Conservation (phyloP, 2,329 filamentous ascomycete species). For the Cercospora janseana region DNA sequence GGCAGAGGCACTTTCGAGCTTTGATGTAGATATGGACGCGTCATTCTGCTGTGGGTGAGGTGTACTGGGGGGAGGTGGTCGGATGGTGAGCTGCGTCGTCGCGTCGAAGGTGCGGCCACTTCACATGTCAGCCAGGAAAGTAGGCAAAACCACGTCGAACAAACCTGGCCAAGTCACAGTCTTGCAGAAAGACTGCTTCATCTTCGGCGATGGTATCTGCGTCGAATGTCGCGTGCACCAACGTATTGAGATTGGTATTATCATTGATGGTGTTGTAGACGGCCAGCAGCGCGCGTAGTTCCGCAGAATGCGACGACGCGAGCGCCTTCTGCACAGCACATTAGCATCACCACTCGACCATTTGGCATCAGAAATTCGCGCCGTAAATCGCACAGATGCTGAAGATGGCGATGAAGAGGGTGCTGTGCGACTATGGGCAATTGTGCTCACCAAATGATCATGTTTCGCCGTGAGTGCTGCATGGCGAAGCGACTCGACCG, state of each 20-base stretch:
- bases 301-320: slow-evolving; percentile 17
- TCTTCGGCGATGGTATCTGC: slow-evolving; percentile 10
- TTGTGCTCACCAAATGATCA: slow-evolving; percentile 10
- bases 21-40: slow-evolving; percentile 30
- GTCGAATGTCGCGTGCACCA: slow-evolving; percentile 13
- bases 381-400: not conserved
- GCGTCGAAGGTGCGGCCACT: slow-evolving; percentile 60
- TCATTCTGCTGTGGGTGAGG: slow-evolving; percentile 31
- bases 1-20: slow-evolving; percentile 24
- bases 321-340: slow-evolving; percentile 9
- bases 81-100: slow-evolving; percentile 39
- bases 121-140: slow-evolving; percentile 16
- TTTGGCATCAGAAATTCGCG: not conserved
- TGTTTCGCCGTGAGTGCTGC: slow-evolving; percentile 15
- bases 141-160: slow-evolving; percentile 2
- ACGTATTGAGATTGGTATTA: slow-evolving; percentile 14
- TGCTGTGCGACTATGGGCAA: slow-evolving; percentile 6
- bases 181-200: slow-evolving; percentile 18
- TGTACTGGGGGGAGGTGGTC: slow-evolving; percentile 43
- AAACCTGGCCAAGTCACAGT: slow-evolving; percentile 18
- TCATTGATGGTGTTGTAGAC: slow-evolving; percentile 17
- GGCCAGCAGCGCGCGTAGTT: slow-evolving; percentile 16
- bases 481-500: slow-evolving; percentile 41
- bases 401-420: not conserved
- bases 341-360: slow-evolving; percentile 14